Base-by-base conservation (phyloP, 768 basidiomycete genomes). In the Lactarius vividus region DNA sequence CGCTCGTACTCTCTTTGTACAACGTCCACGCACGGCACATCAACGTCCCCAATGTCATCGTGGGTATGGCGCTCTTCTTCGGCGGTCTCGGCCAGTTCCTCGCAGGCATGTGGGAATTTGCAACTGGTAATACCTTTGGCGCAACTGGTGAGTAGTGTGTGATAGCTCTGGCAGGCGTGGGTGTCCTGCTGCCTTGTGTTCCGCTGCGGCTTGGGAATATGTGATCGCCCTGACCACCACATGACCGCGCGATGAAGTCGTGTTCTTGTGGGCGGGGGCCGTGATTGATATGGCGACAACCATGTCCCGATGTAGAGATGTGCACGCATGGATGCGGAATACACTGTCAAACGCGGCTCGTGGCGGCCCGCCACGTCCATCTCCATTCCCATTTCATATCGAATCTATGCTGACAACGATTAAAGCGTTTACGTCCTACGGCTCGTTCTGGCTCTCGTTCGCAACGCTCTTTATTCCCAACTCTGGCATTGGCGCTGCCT, bases 361-460 rank as follows among this genome's bases (percentile, higher is more conserved):
- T 7, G 29, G 55, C 31, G 55, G 55, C 29, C 55, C 55, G 55
- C 20, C 55, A 3, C 3, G 0, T 23, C n/a, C 20, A n/a, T n/a
- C 44, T 46, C 10, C 11, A n/a, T 40, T 40, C 37, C 16, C 39
- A 5, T 40, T 9, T 46, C 3, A 46, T 13, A 23, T 49, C 23
- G 10, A 49, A 9, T 15, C 13, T 11, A 11, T 52, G 49, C 49
- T 52, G 15, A 52, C 49, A 23, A 13, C 18, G 53, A 2, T 35
- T 56, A 31, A 68, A 88, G 92, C 91, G 0, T 94, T 94, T 81
- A 80, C 85, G 0, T 88, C 88, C 1, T 95, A 89, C 67, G 93
- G 93, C 28, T 89, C 87, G 2, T 95, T 94, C 81, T 95, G 92
- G 92, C 79, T 94, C 78, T 92, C 92, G 5, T 94, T 85, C 57